phyloP scores from a whole-genome alignment of 805 yeast species.

The Saccharomycopsis oosterbeekiorum region DNA sequence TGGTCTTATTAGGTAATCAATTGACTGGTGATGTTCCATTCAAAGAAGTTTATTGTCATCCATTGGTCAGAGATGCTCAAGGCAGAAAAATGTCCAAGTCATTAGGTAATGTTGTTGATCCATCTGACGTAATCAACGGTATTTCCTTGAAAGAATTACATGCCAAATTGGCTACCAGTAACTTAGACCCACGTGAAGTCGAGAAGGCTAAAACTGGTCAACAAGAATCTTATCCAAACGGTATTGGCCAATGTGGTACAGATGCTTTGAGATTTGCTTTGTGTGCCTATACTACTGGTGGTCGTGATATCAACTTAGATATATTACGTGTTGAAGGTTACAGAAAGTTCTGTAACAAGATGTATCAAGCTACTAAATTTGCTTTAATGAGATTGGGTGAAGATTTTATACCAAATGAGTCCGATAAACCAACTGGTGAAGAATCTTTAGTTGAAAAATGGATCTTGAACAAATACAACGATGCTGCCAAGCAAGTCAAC shows the following conservation, averaged over 20 bases:
- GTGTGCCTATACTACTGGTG: slow-evolving; percentile 98
- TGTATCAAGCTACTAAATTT: slow-evolving; percentile 96
- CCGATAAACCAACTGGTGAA: slow-evolving; percentile 53
- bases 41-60: slow-evolving; percentile 95
- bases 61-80: slow-evolving; percentile 97
- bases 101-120: slow-evolving; percentile 93
- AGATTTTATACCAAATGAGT: slow-evolving; percentile 74
- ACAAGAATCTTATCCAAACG: slow-evolving; percentile 81
- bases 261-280: slow-evolving; percentile 97
- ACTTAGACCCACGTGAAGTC: slow-evolving; percentile 81
- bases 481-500: slow-evolving; percentile 54
- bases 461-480: slow-evolving; percentile 81
- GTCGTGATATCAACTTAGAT: slow-evolving; percentile 94
- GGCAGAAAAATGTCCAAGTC: slow-evolving; percentile 99
- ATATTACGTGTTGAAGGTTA: slow-evolving; percentile 96
- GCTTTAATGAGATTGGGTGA: slow-evolving; percentile 88
- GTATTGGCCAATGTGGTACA: slow-evolving; percentile 99
- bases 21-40: slow-evolving; percentile 88
- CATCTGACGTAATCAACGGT: slow-evolving; percentile 88
- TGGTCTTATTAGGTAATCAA: slow-evolving; percentile 86
- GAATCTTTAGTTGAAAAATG: slow-evolving; percentile 93
- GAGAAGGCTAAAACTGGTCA: slow-evolving; percentile 85
- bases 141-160: slow-evolving; percentile 71
- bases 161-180: slow-evolving; percentile 67
- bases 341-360: slow-evolving; percentile 98